Evolutionary conservation across 768 basidiomycete species (phyloP), one percentile per base, ranked within the genome.

Genomic region (Lentinula raphanica): DNA sequence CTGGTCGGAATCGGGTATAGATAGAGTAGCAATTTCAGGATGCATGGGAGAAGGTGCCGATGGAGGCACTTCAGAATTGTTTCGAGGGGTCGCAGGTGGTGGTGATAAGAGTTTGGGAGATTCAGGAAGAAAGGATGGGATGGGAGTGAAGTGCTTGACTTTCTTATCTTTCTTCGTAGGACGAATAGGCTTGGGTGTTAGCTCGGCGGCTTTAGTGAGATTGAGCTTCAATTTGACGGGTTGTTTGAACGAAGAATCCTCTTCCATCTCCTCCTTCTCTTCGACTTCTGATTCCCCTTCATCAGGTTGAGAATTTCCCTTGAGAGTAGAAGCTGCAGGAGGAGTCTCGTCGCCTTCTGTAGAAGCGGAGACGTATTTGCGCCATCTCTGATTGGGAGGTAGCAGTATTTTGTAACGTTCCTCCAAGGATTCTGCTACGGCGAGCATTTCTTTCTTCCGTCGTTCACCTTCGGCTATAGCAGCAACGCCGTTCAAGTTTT

Each of bases 381-480:
- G 66, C 28, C 65, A 74, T 71, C 69, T 68, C 59, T 50, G 59
- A 57, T 88, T 86, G 3, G 86, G 81, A 15, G 89, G 88, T 27
- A 93, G 79, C 42, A 93, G 77, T n/a, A 81, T 76, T 21, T 84
- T 78, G 65, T 90, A 93, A 44, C 91, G 85, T 58, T 83, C 82
- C 64, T 92, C 90, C 51, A 93, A 69, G 21, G 69, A 67, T 56
- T 77, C 69, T 13, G 90, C 91, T 13, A 84, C 78, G 51, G 84
- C 82, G 6, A 93, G 76, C 87, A 93, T 90, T 70, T 85, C 84
- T 65, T 80, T 75, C 56, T 85, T 76, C 38, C 91, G 80, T 60
- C 87, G 76, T 67, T 90, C 89, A n/a, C 89, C 88, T 69, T 92
- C 90, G 17, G 70, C 67, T 50, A 77, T 68, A 11, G 72, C 66